phyloP scores from a whole-genome alignment of 768 basidiomycete genomes.

The Guyanaporus albipodus region DNA sequence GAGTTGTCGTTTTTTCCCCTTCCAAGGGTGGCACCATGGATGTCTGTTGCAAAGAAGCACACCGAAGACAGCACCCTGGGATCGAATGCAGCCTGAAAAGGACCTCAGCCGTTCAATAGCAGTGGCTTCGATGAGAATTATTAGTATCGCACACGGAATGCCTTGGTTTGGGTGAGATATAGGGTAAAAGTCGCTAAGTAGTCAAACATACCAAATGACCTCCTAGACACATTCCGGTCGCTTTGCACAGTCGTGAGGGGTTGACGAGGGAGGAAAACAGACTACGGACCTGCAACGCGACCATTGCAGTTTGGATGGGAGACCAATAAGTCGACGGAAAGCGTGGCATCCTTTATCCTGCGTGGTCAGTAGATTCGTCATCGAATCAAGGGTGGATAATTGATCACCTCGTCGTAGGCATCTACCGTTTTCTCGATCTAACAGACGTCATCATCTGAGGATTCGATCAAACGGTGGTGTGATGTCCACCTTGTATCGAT shows the following conservation, averaged over 20 bases:
- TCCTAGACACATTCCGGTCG: conserved; percentile 89
- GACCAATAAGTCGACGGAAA: conserved; percentile 70
- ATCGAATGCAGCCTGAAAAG: conserved; percentile 79
- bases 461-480: not conserved
- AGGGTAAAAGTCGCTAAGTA: not conserved
- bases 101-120: not conserved
- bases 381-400: not conserved
- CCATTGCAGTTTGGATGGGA: conserved; percentile 85
- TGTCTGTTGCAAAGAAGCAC: conserved; percentile 95
- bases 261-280: not conserved
- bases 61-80: conserved; percentile 76
- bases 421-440: conserved; percentile 85
- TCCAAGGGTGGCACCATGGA: conserved; percentile 84
- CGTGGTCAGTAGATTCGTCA: not conserved
- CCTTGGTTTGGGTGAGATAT: conserved; percentile 30
- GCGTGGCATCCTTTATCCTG: conserved; percentile 61
- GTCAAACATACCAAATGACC: conserved; percentile 67
- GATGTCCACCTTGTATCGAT: conserved; percentile 72
- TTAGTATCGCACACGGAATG: conserved; percentile 43
- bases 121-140: not conserved
- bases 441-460: conserved; percentile 5
- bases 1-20: conserved; percentile 83
- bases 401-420: conserved; percentile 79
- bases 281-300: conserved; percentile 68
- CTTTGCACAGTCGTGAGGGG: conserved; percentile 32